Evolutionary conservation across 345 rosid genomes (phyloP).

Genomic region (Barbarea vulgaris): DNA sequence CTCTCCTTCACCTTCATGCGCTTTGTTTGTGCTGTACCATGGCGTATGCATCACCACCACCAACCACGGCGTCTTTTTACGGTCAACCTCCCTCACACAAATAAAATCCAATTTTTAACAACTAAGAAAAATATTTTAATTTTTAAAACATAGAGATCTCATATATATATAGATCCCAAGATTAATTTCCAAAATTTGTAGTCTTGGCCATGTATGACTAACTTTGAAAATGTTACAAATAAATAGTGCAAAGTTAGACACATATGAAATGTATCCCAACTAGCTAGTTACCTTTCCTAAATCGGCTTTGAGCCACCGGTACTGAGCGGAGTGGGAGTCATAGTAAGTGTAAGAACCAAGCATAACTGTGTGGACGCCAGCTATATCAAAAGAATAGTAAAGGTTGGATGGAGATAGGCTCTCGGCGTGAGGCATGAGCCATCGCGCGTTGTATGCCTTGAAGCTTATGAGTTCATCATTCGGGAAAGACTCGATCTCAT

Average conservation of each 20-base stretch:
- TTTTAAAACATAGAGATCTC: neutral
- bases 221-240: neutral
- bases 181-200: neutral
- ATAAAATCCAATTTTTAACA: neutral
- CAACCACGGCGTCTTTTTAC: slow-evolving; percentile 79
- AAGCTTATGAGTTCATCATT: slow-evolving; percentile 51
- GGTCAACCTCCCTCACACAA: slow-evolving; percentile 42
- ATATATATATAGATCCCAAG: neutral
- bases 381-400: slow-evolving; percentile 78
- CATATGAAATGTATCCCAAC: neutral
- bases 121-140: neutral
- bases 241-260: neutral
- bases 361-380: slow-evolving; percentile 54
- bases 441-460: slow-evolving; percentile 76
- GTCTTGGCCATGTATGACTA: neutral
- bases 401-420: slow-evolving; percentile 75
- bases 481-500: slow-evolving; percentile 67
- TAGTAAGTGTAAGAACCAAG: slow-evolving; percentile 70
- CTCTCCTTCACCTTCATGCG: slow-evolving; percentile 94
- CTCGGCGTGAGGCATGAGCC: slow-evolving; percentile 82
- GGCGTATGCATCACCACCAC: slow-evolving; percentile 77
- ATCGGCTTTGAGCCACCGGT: slow-evolving; percentile 67
- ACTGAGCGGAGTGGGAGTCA: slow-evolving; percentile 59
- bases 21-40: slow-evolving; percentile 85
- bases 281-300: slow-evolving; percentile 32